Evolutionary conservation across 306 rosid genomes (phyloP).

Genomic region (Abrus precatorius): DNA sequence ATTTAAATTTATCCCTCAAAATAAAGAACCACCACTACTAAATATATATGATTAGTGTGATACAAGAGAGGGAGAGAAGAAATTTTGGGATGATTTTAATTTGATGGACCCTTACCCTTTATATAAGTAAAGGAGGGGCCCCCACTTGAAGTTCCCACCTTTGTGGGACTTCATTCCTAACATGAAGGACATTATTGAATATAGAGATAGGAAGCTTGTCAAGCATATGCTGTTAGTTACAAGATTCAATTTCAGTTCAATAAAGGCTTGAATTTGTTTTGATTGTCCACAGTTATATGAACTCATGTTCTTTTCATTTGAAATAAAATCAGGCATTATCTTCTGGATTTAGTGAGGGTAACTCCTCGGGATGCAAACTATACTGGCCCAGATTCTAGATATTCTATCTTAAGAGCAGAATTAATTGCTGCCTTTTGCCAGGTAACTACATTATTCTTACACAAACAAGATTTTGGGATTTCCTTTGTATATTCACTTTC

Average conservation of each 20-base stretch:
- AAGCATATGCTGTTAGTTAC: neutral
- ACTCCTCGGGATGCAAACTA: constrained; percentile 91
- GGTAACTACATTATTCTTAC: constrained; percentile 50
- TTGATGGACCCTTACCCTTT: too few relatives aligned
- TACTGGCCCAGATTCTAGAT: constrained; percentile 77
- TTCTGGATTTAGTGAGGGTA: constrained; percentile 86
- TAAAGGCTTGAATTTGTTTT: neutral
- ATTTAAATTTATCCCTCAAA: too few relatives aligned
- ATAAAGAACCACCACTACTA: too few relatives aligned
- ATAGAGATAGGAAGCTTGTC: neutral
- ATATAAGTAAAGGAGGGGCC: too few relatives aligned
- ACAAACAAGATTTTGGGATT: neutral
- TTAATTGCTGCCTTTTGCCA: constrained; percentile 74
- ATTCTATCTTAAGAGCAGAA: constrained; percentile 80
- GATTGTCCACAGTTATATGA: constrained; percentile 5
- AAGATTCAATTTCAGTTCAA: neutral
- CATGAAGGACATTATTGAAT: constrained; percentile 5
- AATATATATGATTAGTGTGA: too few relatives aligned
- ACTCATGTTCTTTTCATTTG: constrained; percentile 25
- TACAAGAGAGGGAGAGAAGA: too few relatives aligned
- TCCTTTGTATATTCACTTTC: constrained; percentile 31
- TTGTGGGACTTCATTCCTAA: too few relatives aligned
- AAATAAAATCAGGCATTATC: constrained; percentile 70
- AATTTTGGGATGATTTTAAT: too few relatives aligned
- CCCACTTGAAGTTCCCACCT: too few relatives aligned